phyloP scores from a whole-genome alignment of 2,329 filamentous ascomycete genomes.

The Verticillium longisporum region DNA sequence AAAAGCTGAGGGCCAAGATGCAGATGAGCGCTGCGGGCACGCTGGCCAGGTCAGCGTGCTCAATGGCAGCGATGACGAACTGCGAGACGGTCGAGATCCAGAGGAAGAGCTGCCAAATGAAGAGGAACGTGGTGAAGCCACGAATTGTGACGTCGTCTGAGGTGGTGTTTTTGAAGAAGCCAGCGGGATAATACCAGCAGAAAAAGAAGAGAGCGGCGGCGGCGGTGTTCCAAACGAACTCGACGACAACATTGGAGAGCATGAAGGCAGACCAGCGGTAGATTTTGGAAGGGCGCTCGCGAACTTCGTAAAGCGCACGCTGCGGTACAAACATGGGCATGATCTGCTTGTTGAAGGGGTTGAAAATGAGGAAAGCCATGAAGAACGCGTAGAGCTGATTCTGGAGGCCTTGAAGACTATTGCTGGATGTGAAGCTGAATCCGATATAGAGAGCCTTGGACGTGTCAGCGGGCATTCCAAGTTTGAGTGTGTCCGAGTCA shows the following conservation, averaged over 20 bases:
- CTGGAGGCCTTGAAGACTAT: slow-evolving; percentile 56
- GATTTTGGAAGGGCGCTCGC: slow-evolving; percentile 59
- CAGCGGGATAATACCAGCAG: slow-evolving; percentile 65
- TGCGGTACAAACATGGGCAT: slow-evolving; percentile 67
- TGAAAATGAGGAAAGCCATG: slow-evolving; percentile 63
- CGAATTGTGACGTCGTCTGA: slow-evolving; percentile 5
- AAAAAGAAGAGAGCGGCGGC: slow-evolving; percentile 59
- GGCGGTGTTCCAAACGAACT: slow-evolving; percentile 64
- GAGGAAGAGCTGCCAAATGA: slow-evolving; percentile 12
- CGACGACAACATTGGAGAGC: slow-evolving; percentile 46
- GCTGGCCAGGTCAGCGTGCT: slow-evolving; percentile 9
- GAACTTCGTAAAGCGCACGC: slow-evolving; percentile 59
- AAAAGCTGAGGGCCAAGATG: slow-evolving; percentile 12
- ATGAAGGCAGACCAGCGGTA: slow-evolving; percentile 31
- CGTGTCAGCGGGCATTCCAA: slow-evolving; percentile 9
- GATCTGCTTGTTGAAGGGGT: slow-evolving; percentile 53
- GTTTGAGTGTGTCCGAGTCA: background rate
- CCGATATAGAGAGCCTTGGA: slow-evolving; percentile 53
- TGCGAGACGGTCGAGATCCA: slow-evolving; percentile 13
- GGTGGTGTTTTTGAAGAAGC: slow-evolving; percentile 51
- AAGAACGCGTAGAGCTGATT: slow-evolving; percentile 65
- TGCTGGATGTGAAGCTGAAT: slow-evolving; percentile 53
- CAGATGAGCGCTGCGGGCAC: slow-evolving; percentile 9
- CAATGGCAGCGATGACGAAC: slow-evolving; percentile 8
- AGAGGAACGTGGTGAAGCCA: slow-evolving; percentile 10